Evolutionary conservation across 768 basidiomycete species (phyloP), one percentile per base, ranked within the genome.

Genomic region (Tulasnella sp.): DNA sequence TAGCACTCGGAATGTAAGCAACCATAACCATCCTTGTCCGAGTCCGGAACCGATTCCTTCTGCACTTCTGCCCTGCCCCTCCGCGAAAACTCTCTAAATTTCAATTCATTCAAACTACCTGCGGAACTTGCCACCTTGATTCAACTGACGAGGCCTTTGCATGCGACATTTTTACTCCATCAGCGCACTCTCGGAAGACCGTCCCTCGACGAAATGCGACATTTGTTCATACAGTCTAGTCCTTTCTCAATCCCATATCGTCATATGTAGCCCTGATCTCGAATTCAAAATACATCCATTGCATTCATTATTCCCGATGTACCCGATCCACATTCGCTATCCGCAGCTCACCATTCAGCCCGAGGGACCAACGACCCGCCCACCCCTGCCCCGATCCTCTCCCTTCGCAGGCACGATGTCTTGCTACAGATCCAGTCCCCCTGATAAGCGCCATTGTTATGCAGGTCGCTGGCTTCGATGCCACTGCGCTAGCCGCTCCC

Each of bases 111-210:
- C 44, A 13, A 16, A 44, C 13, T 5, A 29, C 29, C 5, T 7
- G 51, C 51, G 51, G 51, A 10, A 26, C 61, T 67, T 35, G 29
- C 26, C 61, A 44, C 11, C 4, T 40, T 13, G 9, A 6, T 61
- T 0, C 11, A 6, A 5, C 29, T 7, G n/a, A 0, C 9, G n/a
- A 26, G 57, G 61, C 61, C 26, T 67, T 35, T 26, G 15, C 23
- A 15, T 67, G 61, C 61, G 61, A 67, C 61, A 67, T 67, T 67
- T 67, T 67, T 26, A 67, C 61, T 67, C 29, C 29, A 67, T 51
- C 10, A 13, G 3, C 13, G 61, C 18, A 9, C 32, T 9, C 16
- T 15, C 20, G 11, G 9, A 18, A 18, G 10, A 13, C 9, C 61
- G 23, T 29, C 61, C 61, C 61, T 67, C 61, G 32, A 32, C 23